Base-by-base conservation (phyloP, 2,329 filamentous ascomycete genomes). In the Zelopaecilomyces penicillatus region DNA sequence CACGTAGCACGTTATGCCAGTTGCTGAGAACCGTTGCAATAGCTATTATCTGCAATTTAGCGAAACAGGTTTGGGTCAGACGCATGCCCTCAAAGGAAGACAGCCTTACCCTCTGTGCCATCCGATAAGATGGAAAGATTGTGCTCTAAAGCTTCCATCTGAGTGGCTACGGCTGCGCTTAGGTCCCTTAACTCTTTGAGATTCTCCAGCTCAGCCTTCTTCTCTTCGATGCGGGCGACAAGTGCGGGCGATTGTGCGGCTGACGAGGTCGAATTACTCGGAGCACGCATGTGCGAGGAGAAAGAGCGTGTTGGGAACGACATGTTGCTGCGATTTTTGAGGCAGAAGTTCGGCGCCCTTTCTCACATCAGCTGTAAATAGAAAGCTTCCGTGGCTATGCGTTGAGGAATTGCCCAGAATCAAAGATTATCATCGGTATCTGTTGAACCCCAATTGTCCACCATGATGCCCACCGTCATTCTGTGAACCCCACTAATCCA, bases 11-110 rank as follows among this genome's bases (percentile, higher is more conserved):
- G 55, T 87, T 90, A 63, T 90, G 84, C 87, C 87, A 94, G 62
- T 93, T 94, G 43, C 83, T 78, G 60, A 94, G 71, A 26, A 94
- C 87, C n/a, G 83, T 77, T 34, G 87, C 87, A 57, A 94, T 87
- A 48, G 85, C 86, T 88, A 60, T 39, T n/a, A 27, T 32, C 5
- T 19, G 10, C 12, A 8, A 11, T 9, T 10, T 19, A 19, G 31
- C 27, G 5, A 12, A 27, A 12, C 3, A 27, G 12, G 4, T 36
- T 28, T 36, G 40, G 27, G 19, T 19, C 19, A 19, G 7, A 28
- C 6, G 26, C n/a, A 30, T 29, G 29, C 11, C 10, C 3, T 10
- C 8, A 4, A 8, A 11, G 36, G 31, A 11, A 11, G 6, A n/a
- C 35, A 44, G 47, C 45, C 61, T 49, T 60, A 85, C 84, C 84